Conservation (phyloP, 2,329 filamentous ascomycete genomes). For the Fusarium marasasianum region DNA sequence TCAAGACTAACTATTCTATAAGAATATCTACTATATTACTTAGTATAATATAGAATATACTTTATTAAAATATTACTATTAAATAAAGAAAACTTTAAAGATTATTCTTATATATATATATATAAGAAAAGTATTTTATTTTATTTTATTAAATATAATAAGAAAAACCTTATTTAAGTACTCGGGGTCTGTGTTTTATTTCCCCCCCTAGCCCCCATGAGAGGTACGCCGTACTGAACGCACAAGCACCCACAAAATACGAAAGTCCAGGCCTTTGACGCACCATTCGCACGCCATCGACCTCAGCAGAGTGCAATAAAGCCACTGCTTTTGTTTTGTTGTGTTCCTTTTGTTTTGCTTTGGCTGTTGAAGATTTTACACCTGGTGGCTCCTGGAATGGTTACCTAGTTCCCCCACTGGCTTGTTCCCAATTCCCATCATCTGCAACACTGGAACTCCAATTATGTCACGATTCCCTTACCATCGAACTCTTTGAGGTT, state of each 20-base stretch:
- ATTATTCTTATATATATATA: too few relatives aligned
- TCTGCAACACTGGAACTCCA: not conserved
- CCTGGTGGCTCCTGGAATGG: conserved; percentile 3
- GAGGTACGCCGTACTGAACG: not conserved
- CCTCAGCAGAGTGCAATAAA: conserved; percentile 9
- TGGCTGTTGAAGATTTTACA: conserved; percentile 9
- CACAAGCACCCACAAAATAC: conserved; percentile 30
- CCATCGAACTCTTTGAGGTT: not conserved
- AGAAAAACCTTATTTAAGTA: too few relatives aligned
- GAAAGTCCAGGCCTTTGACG: conserved; percentile 31
- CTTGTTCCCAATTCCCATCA: not conserved
- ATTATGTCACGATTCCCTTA: not conserved
- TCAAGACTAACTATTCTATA: too few relatives aligned
- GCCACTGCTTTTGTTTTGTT: not conserved
- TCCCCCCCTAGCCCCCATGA: too few relatives aligned
- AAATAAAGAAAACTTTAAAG: too few relatives aligned
- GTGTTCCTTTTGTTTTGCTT: not conserved
- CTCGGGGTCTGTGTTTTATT: too few relatives aligned
- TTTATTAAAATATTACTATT: too few relatives aligned
- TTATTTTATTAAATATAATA: too few relatives aligned
- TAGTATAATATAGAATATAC: too few relatives aligned
- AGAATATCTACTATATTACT: too few relatives aligned
- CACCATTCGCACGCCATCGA: conserved; percentile 36
- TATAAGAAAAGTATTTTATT: too few relatives aligned
- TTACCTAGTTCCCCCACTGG: not conserved